phyloP scores from a whole-genome alignment of 2,329 filamentous ascomycete genomes.

The Beauveria bassiana region DNA sequence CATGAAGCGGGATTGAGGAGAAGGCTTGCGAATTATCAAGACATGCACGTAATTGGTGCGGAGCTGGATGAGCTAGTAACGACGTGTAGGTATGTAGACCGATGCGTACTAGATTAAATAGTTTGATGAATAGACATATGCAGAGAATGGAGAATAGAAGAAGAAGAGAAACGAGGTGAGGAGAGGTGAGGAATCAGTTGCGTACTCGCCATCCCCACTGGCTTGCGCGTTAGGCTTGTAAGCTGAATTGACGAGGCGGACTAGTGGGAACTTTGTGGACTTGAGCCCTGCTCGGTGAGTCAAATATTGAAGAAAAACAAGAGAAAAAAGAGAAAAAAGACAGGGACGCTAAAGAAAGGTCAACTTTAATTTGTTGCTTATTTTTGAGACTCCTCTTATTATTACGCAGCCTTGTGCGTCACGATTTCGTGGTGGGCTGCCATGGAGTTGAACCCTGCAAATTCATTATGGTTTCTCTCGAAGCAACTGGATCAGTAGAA shows the following conservation, averaged over 20 bases:
- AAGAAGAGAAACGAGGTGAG: not conserved
- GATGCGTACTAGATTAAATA: no score
- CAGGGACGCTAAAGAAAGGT: not conserved
- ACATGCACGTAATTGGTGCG: no score
- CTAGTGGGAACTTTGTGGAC: not conserved
- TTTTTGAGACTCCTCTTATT: not conserved
- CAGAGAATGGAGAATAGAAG: not conserved
- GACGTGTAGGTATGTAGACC: no score
- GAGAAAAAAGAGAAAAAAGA: no score
- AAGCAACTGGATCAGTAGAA: no score
- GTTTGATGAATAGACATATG: no score
- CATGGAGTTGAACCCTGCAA: not conserved
- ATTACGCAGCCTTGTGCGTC: not conserved
- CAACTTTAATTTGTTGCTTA: not conserved
- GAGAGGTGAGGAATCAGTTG: not conserved
- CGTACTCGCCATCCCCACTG: not conserved
- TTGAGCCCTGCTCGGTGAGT: not conserved
- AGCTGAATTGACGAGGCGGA: not conserved
- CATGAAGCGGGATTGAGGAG: no score
- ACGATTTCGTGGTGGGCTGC: not conserved
- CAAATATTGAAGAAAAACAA: not conserved
- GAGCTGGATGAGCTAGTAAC: no score
- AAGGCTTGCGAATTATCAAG: no score
- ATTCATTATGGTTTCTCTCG: not conserved
- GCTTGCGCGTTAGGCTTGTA: not conserved